These are phyloP conservation scores for Leptomonas pyrrhocoris DNA, from an alignment of 208 protist species.

Conservation along the genomic window DNA sequence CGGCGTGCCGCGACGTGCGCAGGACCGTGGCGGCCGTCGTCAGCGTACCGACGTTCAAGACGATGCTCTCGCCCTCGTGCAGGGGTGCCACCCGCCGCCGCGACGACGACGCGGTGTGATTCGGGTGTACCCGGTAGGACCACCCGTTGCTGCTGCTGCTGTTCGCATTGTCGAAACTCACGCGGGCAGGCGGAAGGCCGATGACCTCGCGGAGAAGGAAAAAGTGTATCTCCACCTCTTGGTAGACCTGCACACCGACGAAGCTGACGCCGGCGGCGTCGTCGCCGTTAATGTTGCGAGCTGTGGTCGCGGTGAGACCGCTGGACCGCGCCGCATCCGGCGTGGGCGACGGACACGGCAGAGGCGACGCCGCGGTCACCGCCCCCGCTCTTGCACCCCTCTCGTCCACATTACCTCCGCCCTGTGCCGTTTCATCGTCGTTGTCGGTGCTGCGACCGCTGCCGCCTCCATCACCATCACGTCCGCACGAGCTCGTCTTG, in stretches of 20 bases:
- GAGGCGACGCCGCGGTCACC: no score
- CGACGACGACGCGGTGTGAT: not conserved
- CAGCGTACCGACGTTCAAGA: conserved; percentile 99
- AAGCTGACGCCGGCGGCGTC: not conserved
- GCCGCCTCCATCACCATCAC: no score
- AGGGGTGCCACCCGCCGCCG: conserved; percentile 92
- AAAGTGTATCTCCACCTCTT: conserved; percentile 97
- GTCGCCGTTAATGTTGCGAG: not conserved
- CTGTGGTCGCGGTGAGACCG: conserved; percentile 2
- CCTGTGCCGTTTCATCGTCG: no score
- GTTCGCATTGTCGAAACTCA: not conserved
- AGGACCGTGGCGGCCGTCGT: conserved; percentile 96
- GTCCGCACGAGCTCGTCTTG: no score
- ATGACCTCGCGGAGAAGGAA: conserved; percentile 97
- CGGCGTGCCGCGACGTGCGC: conserved; percentile 87
- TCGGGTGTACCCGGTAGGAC: conserved; percentile 21
- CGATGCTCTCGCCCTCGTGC: conserved; percentile 95
- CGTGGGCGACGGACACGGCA: no score
- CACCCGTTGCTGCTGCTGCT: not conserved
- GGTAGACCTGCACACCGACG: conserved; percentile 90
- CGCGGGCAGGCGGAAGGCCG: conserved; percentile 44
- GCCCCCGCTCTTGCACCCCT: no score
- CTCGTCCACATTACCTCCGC: no score
- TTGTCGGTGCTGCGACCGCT: no score
- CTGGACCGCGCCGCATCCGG: no score